Conservation (phyloP, 176 grass and related monocot species). For the Triticum aestivum region IWGSC_CS_RefSeq_v2.1 NC_057812.1:671230878-671231377, state of each 20-base stretch:
- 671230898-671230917: constrained; percentile 98
- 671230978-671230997: constrained; percentile 55
- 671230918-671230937: constrained; percentile 81
- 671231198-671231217: constrained; percentile 20
- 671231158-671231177: constrained; percentile 86
- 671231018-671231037: constrained; percentile 50
- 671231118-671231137: constrained; percentile 98
- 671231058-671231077: constrained; percentile 45
- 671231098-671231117: constrained; percentile 84
- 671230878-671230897: constrained; percentile 48
- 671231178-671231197: constrained; percentile 7
- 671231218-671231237: not conserved
- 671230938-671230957: constrained; percentile 70
- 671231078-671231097: constrained; percentile 49
- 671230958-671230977: constrained; percentile 65
- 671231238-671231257: not conserved
- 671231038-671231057: constrained; percentile 57
- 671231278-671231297: constrained; percentile 12
- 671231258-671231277: constrained; percentile 24
- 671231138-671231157: constrained; percentile 94
- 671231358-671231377: constrained; percentile 15
- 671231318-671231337: not conserved
- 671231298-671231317: constrained; percentile 3
- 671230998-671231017: constrained; percentile 54
- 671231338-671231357: not conserved